phyloP scores from a whole-genome alignment of 2,329 filamentous ascomycete species.

The Sodiomyces alkalinus region DNA sequence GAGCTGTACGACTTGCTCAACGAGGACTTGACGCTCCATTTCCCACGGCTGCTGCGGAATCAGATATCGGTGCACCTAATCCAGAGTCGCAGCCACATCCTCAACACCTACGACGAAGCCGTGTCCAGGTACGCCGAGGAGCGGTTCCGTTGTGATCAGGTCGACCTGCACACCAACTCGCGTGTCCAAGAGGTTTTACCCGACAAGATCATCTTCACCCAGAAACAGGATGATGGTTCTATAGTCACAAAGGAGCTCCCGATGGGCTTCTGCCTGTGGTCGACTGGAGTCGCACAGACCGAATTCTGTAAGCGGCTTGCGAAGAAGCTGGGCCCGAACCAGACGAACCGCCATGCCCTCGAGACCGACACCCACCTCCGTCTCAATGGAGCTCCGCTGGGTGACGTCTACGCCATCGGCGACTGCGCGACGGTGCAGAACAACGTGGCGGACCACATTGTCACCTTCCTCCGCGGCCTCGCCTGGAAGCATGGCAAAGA shows the following conservation, averaged over 20 bases:
- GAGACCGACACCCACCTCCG: slow-evolving; percentile 92
- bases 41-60: slow-evolving; percentile 82
- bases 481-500: slow-evolving; percentile 88
- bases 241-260: slow-evolving; percentile 82
- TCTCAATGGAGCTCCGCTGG: slow-evolving; percentile 72
- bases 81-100: slow-evolving; percentile 83
- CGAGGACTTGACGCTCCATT: slow-evolving; percentile 72
- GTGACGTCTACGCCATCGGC: slow-evolving; percentile 91
- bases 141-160: slow-evolving; percentile 77
- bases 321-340: slow-evolving; percentile 55
- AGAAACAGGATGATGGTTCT: slow-evolving; percentile 59
- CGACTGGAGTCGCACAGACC: slow-evolving; percentile 82
- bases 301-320: slow-evolving; percentile 65
- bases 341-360: slow-evolving; percentile 81
- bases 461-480: slow-evolving; percentile 75
- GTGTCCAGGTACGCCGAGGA: slow-evolving; percentile 86
- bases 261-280: slow-evolving; percentile 95
- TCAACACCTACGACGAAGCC: slow-evolving; percentile 96
- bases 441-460: slow-evolving; percentile 82
- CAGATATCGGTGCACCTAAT: slow-evolving; percentile 97
- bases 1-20: slow-evolving; percentile 94
- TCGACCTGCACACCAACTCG: slow-evolving; percentile 84
- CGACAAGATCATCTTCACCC: slow-evolving; percentile 80
- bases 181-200: slow-evolving; percentile 76
- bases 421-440: slow-evolving; percentile 97